phyloP scores from a whole-genome alignment of 805 yeast species.

The Saccharomycopsis sp. region DNA sequence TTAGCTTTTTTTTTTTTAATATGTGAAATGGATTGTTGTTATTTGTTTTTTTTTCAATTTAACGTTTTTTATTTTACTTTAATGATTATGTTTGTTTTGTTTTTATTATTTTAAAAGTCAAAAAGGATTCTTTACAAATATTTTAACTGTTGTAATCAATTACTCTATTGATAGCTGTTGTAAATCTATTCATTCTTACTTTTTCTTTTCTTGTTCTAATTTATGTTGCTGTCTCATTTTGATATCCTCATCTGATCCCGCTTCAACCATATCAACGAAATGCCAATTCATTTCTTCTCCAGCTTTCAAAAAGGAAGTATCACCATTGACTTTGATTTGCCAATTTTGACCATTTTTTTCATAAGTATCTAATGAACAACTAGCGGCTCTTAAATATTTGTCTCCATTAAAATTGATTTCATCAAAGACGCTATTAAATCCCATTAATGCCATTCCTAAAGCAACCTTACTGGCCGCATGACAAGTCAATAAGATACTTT shows the following conservation, averaged over 20 bases:
- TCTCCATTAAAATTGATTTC: constrained; percentile 34
- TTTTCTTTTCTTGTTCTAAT: constrained; percentile 8
- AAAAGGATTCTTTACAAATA: too few species aligned
- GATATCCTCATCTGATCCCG: constrained; percentile 85
- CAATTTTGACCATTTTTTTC: constrained; percentile 33
- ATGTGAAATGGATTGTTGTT: too few species aligned
- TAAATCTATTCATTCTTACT: background rate
- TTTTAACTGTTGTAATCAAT: too few species aligned
- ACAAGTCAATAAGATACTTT: constrained; percentile 61
- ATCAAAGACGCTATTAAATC: constrained; percentile 40
- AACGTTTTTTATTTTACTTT: too few species aligned
- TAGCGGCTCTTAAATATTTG: constrained; percentile 58
- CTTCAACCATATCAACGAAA: constrained; percentile 63
- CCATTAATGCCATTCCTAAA: constrained; percentile 65
- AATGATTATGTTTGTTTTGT: too few species aligned
- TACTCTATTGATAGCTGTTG: too few species aligned
- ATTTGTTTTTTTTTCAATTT: background rate
- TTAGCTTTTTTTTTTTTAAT: too few species aligned
- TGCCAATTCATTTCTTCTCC: constrained; percentile 97
- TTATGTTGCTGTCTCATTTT: constrained; percentile 35
- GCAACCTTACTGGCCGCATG: constrained; percentile 94
- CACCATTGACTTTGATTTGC: constrained; percentile 61
- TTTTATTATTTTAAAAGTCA: too few species aligned
- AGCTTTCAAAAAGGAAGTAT: constrained; percentile 51
- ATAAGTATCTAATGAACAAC: constrained; percentile 74